Evolutionary conservation across 441 rosid species (phyloP).

Genomic region (Populus hybrid): DNA sequence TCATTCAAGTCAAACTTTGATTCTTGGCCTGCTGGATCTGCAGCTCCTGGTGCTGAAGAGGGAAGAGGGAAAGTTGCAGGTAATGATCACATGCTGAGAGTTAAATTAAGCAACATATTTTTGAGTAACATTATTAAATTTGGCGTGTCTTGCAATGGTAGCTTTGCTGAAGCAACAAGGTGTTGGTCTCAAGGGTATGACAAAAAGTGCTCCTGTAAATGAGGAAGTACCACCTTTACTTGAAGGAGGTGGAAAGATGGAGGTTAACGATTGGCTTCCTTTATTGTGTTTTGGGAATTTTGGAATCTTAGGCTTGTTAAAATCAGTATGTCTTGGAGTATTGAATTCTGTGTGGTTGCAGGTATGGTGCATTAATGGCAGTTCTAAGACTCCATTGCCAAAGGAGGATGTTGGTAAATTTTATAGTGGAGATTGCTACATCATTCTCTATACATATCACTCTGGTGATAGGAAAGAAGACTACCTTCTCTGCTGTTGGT

Average conservation of each 20-base stretch:
- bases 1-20: constrained; percentile 91
- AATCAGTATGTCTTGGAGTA: constrained; percentile 1
- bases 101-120: constrained; percentile 13
- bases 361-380: constrained; percentile 92
- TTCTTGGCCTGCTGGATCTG: constrained; percentile 92
- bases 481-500: constrained; percentile 82
- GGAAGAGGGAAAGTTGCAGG: constrained; percentile 99
- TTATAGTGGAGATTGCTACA: constrained; percentile 94
- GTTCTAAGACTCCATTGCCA: constrained; percentile 71
- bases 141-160: constrained; percentile 30
- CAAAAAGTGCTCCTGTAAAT: constrained; percentile 66
- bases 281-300: constrained; percentile 17
- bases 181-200: constrained; percentile 75
- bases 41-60: constrained; percentile 78
- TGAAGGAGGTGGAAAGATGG: constrained; percentile 97
- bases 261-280: constrained; percentile 46
- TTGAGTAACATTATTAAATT: constrained; percentile 24
- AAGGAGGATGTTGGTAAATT: constrained; percentile 92
- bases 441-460: constrained; percentile 82
- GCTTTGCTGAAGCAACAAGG: constrained; percentile 99
- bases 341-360: constrained; percentile 25
- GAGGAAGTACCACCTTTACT: constrained; percentile 98
- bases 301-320: constrained; percentile 10
- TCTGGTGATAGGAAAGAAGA: constrained; percentile 97
- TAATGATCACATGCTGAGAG: constrained; percentile 22